Conservation (phyloP, 1,139 yeast species). For the Saccharomyces hybrid region DNA sequence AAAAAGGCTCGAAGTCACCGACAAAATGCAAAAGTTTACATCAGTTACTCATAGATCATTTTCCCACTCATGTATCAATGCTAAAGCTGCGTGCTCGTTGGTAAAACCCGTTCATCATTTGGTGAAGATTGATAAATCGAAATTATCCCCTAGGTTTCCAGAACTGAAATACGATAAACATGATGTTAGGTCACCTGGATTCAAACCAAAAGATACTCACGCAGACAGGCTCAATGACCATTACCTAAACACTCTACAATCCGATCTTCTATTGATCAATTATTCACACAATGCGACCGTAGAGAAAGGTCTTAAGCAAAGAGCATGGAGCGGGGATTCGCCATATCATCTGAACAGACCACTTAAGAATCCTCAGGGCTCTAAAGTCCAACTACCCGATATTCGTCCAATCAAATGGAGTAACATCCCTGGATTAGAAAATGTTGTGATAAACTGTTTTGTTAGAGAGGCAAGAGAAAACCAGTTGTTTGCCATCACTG, state of each 20-base stretch:
- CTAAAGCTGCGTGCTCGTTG: constrained; percentile 67
- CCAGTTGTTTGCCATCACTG: constrained; percentile 68
- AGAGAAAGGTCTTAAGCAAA: constrained; percentile 57
- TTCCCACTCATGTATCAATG: constrained; percentile 36
- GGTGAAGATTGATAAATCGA: constrained; percentile 64
- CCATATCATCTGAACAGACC: constrained; percentile 88
- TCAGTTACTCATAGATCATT: constrained; percentile 24
- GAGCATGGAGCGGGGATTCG: constrained; percentile 83
- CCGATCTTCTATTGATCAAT: constrained; percentile 71
- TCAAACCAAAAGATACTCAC: constrained; percentile 59
- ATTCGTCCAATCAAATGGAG: constrained; percentile 55
- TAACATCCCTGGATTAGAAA: constrained; percentile 65
- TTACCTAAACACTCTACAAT: constrained; percentile 61
- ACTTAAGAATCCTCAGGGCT: constrained; percentile 54
- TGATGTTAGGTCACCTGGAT: constrained; percentile 72
- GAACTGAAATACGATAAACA: constrained; percentile 58
- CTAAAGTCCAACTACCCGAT: constrained; percentile 63
- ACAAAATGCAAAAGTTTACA: neutral
- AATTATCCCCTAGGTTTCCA: constrained; percentile 61
- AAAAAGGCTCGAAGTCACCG: neutral
- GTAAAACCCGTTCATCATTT: constrained; percentile 90
- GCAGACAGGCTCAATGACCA: constrained; percentile 81
- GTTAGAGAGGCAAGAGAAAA: constrained; percentile 69
- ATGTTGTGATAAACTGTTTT: constrained; percentile 66
- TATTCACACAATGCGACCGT: constrained; percentile 55